These are phyloP conservation scores for Protomyces inundatus DNA, from an alignment of 1,139 yeast species.

Conservation along the genomic window DNA sequence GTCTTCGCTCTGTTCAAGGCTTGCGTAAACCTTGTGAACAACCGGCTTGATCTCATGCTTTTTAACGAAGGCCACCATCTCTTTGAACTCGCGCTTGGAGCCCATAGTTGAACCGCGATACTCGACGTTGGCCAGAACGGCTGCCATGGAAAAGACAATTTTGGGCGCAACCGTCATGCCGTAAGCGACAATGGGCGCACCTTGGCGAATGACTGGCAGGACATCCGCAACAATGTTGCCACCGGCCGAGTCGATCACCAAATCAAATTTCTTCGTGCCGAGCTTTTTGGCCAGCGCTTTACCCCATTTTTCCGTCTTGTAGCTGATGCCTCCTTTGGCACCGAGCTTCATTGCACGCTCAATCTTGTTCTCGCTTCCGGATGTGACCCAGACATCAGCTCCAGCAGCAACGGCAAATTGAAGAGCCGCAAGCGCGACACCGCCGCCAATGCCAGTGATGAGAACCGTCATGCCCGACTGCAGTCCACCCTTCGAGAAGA, in stretches of 20 bases:
- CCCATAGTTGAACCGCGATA: conserved; percentile 33
- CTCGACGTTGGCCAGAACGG: conserved; percentile 31
- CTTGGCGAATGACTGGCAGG: conserved; percentile 25
- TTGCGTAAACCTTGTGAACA: conserved; percentile 26
- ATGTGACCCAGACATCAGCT: conserved; percentile 31
- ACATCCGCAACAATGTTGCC: conserved; percentile 30
- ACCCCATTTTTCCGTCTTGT: conserved; percentile 30
- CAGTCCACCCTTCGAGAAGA: conserved; percentile 26
- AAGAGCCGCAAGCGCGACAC: conserved; percentile 32
- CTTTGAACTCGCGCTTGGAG: conserved; percentile 30
- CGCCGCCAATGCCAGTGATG: conserved; percentile 34
- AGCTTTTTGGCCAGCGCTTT: conserved; percentile 19
- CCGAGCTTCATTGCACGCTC: conserved; percentile 29
- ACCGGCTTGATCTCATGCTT: conserved; percentile 29
- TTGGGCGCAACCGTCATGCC: conserved; percentile 33
- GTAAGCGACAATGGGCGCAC: conserved; percentile 30
- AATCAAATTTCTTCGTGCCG: conserved; percentile 37
- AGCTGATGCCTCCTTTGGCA: conserved; percentile 31
- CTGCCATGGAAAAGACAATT: conserved; percentile 30
- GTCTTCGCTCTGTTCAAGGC: conserved; percentile 28
- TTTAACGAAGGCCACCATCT: conserved; percentile 29
- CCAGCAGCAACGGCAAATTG: conserved; percentile 32
- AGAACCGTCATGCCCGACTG: conserved; percentile 24
- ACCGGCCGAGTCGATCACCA: conserved; percentile 33
- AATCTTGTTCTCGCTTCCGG: conserved; percentile 31